Conservation (phyloP, 2,329 filamentous ascomycete species). For the Drechslera avenae region DNA sequence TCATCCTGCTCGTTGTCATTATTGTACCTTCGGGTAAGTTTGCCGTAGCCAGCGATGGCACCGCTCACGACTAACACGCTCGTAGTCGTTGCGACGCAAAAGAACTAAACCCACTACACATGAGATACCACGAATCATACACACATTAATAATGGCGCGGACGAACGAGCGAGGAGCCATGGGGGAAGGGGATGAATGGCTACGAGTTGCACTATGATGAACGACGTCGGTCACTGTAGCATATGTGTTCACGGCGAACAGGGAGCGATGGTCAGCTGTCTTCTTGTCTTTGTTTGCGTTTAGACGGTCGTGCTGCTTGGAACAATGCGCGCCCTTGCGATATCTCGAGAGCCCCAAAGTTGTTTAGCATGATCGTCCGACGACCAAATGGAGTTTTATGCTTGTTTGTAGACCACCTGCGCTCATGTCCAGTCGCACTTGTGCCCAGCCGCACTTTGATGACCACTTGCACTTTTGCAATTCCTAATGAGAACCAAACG, state of each 20-base stretch:
- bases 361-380: constrained; percentile 35
- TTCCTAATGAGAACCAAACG: neutral
- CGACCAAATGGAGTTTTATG: constrained; percentile 44
- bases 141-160: constrained; percentile 38
- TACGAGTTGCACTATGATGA: constrained; percentile 33
- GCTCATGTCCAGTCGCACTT: neutral
- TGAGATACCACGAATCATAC: constrained; percentile 38
- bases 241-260: constrained; percentile 45
- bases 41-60: neutral
- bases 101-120: constrained; percentile 29
- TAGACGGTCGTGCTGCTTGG: constrained; percentile 29
- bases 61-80: constrained; percentile 14
- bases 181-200: constrained; percentile 21
- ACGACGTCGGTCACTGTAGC: constrained; percentile 37
- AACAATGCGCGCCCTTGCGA: constrained; percentile 29
- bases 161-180: constrained; percentile 28
- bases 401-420: constrained; percentile 24
- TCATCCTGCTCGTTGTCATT: constrained; percentile 90
- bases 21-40: constrained; percentile 86
- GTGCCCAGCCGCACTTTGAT: too few relatives aligned
- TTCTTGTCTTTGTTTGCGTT: constrained; percentile 48
- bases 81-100: constrained; percentile 35
- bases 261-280: constrained; percentile 40
- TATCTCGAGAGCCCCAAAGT: constrained; percentile 29
- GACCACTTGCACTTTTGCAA: constrained; percentile 13